phyloP scores from a whole-genome alignment of 306 rosid species.

The Dryas drummondii region DNA sequence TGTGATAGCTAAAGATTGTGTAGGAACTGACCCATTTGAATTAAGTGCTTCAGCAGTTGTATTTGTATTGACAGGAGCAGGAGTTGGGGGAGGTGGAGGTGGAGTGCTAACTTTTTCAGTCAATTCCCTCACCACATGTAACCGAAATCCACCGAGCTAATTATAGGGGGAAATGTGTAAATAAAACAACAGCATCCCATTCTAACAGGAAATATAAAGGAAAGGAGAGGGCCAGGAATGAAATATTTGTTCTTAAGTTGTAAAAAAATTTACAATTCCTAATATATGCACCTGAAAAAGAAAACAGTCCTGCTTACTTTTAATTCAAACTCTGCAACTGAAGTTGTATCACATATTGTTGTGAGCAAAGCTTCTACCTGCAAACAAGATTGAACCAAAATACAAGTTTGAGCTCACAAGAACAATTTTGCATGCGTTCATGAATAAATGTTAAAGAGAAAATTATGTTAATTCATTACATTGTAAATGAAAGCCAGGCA shows the following conservation, averaged over 20 bases:
- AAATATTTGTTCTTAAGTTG: slow-evolving; percentile 4
- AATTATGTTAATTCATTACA: not conserved
- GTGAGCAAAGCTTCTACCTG: slow-evolving; percentile 74
- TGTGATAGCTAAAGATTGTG: slow-evolving; percentile 56
- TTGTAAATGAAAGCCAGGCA: not conserved
- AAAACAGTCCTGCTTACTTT: slow-evolving; percentile 48
- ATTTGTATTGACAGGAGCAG: slow-evolving; percentile 38
- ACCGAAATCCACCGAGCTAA: slow-evolving; percentile 73
- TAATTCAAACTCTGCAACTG: slow-evolving; percentile 65
- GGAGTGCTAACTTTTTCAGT: slow-evolving; percentile 29
- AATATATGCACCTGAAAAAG: not conserved
- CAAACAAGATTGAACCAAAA: slow-evolving; percentile 29
- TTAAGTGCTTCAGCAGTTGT: slow-evolving; percentile 36
- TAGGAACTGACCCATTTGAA: slow-evolving; percentile 47
- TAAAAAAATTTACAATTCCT: slow-evolving; percentile 21
- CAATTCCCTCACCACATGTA: slow-evolving; percentile 57
- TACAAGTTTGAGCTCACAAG: slow-evolving; percentile 10
- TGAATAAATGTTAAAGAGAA: not conserved
- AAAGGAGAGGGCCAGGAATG: not conserved
- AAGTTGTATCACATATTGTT: slow-evolving; percentile 64
- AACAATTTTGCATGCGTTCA: not conserved
- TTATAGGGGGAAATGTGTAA: slow-evolving; percentile 18
- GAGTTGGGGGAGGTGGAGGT: slow-evolving; percentile 44
- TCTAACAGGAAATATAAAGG: slow-evolving; percentile 4
- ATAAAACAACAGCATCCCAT: slow-evolving; percentile 12